These are phyloP conservation scores for Hsuehochloa calcarea DNA, from an alignment of 176 grass and related monocot species.

Conservation along the genomic window DNA sequence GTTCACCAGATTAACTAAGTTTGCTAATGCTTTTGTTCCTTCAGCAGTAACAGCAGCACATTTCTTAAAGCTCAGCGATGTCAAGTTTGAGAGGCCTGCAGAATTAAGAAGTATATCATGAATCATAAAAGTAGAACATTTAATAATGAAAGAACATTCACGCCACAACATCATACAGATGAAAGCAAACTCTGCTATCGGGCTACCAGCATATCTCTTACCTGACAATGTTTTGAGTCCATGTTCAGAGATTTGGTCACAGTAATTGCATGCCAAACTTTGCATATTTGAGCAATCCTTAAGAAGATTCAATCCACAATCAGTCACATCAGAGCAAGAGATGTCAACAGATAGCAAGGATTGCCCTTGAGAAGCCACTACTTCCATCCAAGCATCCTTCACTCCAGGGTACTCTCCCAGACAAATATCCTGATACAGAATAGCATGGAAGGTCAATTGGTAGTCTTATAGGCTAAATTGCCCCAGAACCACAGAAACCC, in stretches of 20 bases:
- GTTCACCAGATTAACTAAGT: slow-evolving; percentile 82
- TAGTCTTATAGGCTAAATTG: slow-evolving; percentile 12
- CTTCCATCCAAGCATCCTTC: slow-evolving; percentile 85
- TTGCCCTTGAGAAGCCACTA: slow-evolving; percentile 79
- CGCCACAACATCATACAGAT: not conserved
- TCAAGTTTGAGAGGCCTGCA: slow-evolving; percentile 83
- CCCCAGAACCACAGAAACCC: not conserved
- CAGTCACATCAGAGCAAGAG: slow-evolving; percentile 89
- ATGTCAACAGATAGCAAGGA: slow-evolving; percentile 92
- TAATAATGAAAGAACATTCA: not conserved
- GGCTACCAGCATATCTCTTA: slow-evolving; percentile 27
- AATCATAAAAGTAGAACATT: not conserved
- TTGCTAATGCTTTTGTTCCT: slow-evolving; percentile 76
- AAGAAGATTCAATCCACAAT: slow-evolving; percentile 66
- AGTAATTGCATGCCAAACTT: slow-evolving; percentile 80
- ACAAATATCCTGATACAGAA: slow-evolving; percentile 68
- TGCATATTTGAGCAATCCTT: slow-evolving; percentile 75
- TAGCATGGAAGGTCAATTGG: not conserved
- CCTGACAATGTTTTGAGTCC: slow-evolving; percentile 75
- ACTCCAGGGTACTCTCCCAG: slow-evolving; percentile 90
- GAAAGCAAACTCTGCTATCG: slow-evolving; percentile 21
- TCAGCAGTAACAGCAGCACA: slow-evolving; percentile 69
- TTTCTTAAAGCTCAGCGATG: slow-evolving; percentile 84
- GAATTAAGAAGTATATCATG: slow-evolving; percentile 23
- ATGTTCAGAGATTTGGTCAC: slow-evolving; percentile 78